Evolutionary conservation across 768 basidiomycete genomes (phyloP), one percentile per base, ranked within the genome.

Genomic region (Kwoniella europaea): DNA sequence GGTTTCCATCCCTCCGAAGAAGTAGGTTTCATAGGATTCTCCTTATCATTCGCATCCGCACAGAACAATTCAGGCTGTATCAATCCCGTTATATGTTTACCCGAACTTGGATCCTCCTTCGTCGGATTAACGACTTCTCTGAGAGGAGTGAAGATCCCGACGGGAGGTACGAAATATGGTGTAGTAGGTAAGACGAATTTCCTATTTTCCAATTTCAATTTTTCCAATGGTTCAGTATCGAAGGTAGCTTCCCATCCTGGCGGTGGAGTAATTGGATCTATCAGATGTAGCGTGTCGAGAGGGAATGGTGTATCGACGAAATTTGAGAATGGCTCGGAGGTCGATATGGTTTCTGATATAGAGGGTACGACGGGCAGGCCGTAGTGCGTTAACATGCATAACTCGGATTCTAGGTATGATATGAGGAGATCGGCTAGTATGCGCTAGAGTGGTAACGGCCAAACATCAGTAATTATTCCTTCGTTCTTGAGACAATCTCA

Each of bases 41-140:
- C 61, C 10, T 69, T 63, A 58, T 82, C 80, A 54, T 82, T 82
- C 24, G 82, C 82, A 61, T 82, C 82, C 15, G 82, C 82, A 57
- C 82, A 82, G 66, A 81, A 82, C 69, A 76, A 67, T 57, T 78
- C 74, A 10, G 82, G 82, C 61, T 82, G 80, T 15, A 77, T 68
- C 42, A 82, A 63, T 2, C 73, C 68, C 3, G 72, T 57, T 27
- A 82, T 65, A 27, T 76, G 71, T n/a, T 67, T 54, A 1, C 74
- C 71, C 1, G 71, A 65, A 2, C 13, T 18, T 12, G 82, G 79
- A 62, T 81, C 78, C 7, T 72, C 65, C 42, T 75, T 22, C 2
- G 20, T 53, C 12, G 77, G 77, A 63, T 77, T 64, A 41, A 82
- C 74, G 13, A 82, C 72, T 13, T 81, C 82, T 18, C 82, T 67